Evolutionary conservation across 2,329 filamentous ascomycete species (phyloP).

Genomic region (Gnomoniopsis smithogilvyi): DNA sequence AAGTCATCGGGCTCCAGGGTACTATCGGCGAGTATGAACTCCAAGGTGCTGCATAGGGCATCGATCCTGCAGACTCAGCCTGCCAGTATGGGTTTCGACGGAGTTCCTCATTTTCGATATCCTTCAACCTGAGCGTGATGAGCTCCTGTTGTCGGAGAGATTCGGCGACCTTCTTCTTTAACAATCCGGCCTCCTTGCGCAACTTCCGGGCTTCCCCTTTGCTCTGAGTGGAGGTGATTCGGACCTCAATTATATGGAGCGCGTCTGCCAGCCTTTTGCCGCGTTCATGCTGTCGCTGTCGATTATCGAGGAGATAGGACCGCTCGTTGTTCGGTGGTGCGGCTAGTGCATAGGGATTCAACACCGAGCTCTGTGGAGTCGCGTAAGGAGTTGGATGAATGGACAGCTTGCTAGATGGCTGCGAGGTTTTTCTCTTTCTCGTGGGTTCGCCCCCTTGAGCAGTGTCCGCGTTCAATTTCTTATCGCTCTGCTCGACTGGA

Average conservation of each 20-base stretch:
- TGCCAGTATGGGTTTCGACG: constrained; percentile 38
- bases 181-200: constrained; percentile 38
- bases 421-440: neutral
- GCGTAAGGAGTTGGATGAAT: neutral
- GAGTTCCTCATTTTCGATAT: constrained; percentile 47
- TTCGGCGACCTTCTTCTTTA: constrained; percentile 41
- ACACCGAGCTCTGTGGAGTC: constrained; percentile 19
- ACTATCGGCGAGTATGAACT: constrained; percentile 4
- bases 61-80: constrained; percentile 24
- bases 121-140: constrained; percentile 43
- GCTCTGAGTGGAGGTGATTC: constrained; percentile 11
- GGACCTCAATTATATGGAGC: constrained; percentile 35
- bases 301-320: constrained; percentile 39
- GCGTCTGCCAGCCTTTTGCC: constrained; percentile 35
- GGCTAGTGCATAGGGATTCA: constrained; percentile 37
- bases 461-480: neutral
- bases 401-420: neutral
- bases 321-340: constrained; percentile 45
- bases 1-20: constrained; percentile 20
- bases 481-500: neutral
- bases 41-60: constrained; percentile 8
- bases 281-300: constrained; percentile 38
- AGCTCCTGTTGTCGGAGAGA: constrained; percentile 43
- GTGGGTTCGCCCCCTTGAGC: neutral
- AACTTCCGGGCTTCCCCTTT: constrained; percentile 21